Evolutionary conservation across 345 rosid genomes (phyloP).

Genomic region (Hypericum androsaemum): DNA sequence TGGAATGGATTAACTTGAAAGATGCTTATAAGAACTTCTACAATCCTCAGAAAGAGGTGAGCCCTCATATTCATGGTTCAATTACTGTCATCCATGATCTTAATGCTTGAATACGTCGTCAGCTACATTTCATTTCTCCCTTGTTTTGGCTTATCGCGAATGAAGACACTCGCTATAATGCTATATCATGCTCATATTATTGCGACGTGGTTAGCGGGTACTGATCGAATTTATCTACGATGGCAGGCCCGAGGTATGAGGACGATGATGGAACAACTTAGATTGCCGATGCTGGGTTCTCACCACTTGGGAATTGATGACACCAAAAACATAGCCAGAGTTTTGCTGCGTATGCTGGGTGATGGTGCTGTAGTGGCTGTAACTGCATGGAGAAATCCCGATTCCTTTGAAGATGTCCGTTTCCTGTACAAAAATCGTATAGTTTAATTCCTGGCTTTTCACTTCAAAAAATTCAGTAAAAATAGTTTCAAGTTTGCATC

Average conservation of each 20-base stretch:
- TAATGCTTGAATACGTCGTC: no score
- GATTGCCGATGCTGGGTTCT: slow-evolving; percentile 53
- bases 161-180: no score
- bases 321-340: slow-evolving; percentile 76
- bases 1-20: slow-evolving; percentile 90
- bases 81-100: no score
- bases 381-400: slow-evolving; percentile 63
- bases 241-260: slow-evolving; percentile 87
- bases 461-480: no score
- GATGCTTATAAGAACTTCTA: slow-evolving; percentile 75
- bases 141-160: no score
- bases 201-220: neutral
- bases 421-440: slow-evolving; percentile 59
- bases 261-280: slow-evolving; percentile 76
- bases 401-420: slow-evolving; percentile 32
- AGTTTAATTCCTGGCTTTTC: neutral
- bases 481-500: no score
- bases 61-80: neutral
- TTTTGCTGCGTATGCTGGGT: slow-evolving; percentile 62
- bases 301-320: slow-evolving; percentile 94
- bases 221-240: slow-evolving; percentile 1
- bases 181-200: no score
- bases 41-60: slow-evolving; percentile 42
- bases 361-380: slow-evolving; percentile 62
- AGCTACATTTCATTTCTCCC: no score